These are phyloP conservation scores for Nicotiana benthamiana DNA, from an alignment of 257 asterid species.

Conservation along the genomic window DNA sequence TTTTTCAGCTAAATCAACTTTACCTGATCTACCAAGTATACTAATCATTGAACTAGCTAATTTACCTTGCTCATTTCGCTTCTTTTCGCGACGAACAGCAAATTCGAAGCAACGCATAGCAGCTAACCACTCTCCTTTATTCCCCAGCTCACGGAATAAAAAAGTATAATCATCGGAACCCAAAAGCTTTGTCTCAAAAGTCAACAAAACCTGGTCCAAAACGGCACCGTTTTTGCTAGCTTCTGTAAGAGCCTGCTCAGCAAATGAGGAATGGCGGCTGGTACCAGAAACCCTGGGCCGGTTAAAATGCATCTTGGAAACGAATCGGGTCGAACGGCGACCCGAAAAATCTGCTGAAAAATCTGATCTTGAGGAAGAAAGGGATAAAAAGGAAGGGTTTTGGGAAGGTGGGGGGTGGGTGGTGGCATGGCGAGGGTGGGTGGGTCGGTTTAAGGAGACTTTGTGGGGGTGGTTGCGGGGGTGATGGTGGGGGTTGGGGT, in stretches of 20 bases:
- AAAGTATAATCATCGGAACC: constrained; percentile 69
- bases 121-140: constrained; percentile 65
- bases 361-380: constrained; percentile 27
- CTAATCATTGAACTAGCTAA: constrained; percentile 87
- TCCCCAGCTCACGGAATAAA: constrained; percentile 77
- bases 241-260: constrained; percentile 55
- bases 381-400: constrained; percentile 27
- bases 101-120: constrained; percentile 68
- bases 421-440: constrained; percentile 24
- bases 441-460: constrained; percentile 41
- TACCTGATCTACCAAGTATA: constrained; percentile 79
- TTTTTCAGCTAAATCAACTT: constrained; percentile 66
- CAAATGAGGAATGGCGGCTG: constrained; percentile 62
- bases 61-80: constrained; percentile 66
- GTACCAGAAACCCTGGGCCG: constrained; percentile 51
- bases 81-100: constrained; percentile 48
- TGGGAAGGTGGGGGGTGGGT: constrained; percentile 23
- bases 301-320: constrained; percentile 85
- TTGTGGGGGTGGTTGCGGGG: constrained; percentile 29
- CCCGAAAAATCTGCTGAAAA: constrained; percentile 65
- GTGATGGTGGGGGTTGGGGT: constrained; percentile 29
- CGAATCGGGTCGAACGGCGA: constrained; percentile 75
- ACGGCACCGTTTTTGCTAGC: constrained; percentile 27
- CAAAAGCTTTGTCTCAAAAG: constrained; percentile 45
- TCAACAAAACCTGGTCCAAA: constrained; percentile 32